Base-by-base conservation (phyloP, 2,329 filamentous ascomycete genomes). In the Sodiomyces alkalinus region DNA sequence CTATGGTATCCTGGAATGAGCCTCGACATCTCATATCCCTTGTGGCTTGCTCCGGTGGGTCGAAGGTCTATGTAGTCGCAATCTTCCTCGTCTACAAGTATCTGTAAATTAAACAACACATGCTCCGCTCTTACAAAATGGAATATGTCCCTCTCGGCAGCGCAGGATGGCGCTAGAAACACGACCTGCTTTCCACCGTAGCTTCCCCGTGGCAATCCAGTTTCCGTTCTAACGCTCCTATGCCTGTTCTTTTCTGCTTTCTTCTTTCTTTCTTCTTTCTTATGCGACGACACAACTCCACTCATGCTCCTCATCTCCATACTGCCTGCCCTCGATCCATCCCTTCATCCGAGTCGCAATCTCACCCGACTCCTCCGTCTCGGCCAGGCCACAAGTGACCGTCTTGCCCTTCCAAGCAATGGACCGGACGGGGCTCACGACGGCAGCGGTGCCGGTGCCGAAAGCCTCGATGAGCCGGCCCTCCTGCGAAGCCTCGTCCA, bases 311-410 rank as follows among this genome's bases (percentile, higher is more conserved):
- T 87, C 80, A 39, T 94, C 86, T 38, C 90, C 90, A 50, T 96
- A 94, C 60, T 96, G 87, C 41, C 92, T 86, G 17, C 62, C 77
- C 61, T 92, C 86, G 37, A 98, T 94, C 90, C 90, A 98, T 44
- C 78, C 71, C 72, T 93, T 92, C 77, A 98, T 86, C 54, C 70
- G 71, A 44, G 73, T 58, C 7, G 90, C 79, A 45, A 96, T 65
- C 47, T 86, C 78, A 23, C 90, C 90, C 8, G 83, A 85, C 61
- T 98, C 87, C 54, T 92, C 70, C 26, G 72, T 62, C 41, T 80
- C 74, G 49, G 69, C 70, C 40, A 98, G 58, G 4, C 86, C 87
- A 51, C 90, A 94, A 45, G 81, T 68, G 17, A 98, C 74, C 37
- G 80, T 49, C 45, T 80, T 62, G 29, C 80, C 85, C 55, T 74